phyloP scores from a whole-genome alignment of 2,329 filamentous ascomycete species.

The Gnomoniopsis smithogilvyi region DNA sequence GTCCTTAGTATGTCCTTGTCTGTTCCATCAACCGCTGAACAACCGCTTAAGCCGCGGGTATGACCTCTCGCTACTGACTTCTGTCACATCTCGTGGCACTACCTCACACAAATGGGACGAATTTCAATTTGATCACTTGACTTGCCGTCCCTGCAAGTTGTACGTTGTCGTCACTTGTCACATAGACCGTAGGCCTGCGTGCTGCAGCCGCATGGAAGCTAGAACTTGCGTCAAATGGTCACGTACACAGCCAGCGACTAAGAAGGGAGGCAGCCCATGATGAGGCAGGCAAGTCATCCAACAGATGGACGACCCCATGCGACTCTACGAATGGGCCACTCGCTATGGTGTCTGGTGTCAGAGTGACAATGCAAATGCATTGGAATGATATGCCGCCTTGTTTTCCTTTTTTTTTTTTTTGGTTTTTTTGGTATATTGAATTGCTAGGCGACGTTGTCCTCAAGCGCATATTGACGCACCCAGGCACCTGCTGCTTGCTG shows the following conservation, averaged over 20 bases:
- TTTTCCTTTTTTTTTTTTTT: no score
- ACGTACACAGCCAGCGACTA: background rate
- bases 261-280: constrained; percentile 2
- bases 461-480: no score
- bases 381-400: background rate
- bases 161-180: background rate
- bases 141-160: constrained; percentile 7
- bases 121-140: constrained; percentile 3
- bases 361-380: background rate
- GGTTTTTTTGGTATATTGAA: no score
- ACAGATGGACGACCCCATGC: background rate
- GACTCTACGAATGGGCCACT: background rate
- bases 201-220: background rate
- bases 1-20: background rate
- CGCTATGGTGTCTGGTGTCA: background rate
- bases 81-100: background rate
- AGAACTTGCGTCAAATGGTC: background rate
- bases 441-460: no score
- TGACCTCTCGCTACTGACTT: no score
- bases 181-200: background rate
- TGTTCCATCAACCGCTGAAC: background rate
- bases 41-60: background rate
- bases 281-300: background rate
- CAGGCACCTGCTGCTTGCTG: no score
- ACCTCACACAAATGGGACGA: background rate